These are phyloP conservation scores for Fistulina hepatica DNA, from an alignment of 1,284 basidiomycete species.

Conservation along the genomic window DNA sequence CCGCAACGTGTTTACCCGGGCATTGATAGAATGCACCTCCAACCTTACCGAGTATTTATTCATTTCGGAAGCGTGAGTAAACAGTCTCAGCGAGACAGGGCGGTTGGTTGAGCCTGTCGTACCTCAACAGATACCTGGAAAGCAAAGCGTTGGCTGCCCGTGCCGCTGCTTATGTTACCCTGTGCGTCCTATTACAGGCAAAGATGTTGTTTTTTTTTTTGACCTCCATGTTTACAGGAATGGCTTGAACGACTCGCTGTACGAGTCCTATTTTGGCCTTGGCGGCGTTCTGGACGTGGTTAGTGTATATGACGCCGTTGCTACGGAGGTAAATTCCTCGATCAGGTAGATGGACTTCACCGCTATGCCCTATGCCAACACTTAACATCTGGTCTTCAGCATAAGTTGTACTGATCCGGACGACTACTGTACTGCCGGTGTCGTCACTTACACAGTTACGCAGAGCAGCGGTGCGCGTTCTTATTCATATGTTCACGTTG, in stretches of 20 bases:
- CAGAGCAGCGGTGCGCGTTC: constrained; percentile 26
- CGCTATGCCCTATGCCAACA: too few species aligned
- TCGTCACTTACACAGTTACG: constrained; percentile 30
- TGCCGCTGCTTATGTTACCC: constrained; percentile 23
- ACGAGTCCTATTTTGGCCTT: constrained; percentile 25
- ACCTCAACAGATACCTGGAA: constrained; percentile 30
- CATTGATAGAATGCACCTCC: too few species aligned
- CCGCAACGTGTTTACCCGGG: constrained; percentile 19
- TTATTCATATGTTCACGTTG: neutral
- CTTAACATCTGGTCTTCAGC: neutral
- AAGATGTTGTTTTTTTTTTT: too few species aligned
- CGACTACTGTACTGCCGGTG: constrained; percentile 24
- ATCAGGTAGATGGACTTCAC: constrained; percentile 24
- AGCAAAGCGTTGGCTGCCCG: constrained; percentile 24
- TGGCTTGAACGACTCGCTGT: constrained; percentile 24
- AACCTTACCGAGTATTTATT: too few species aligned
- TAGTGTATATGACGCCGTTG: constrained; percentile 23
- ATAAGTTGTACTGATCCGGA: constrained; percentile 25
- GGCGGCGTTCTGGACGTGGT: constrained; percentile 23
- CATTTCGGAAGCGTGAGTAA: constrained; percentile 25
- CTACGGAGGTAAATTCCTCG: constrained; percentile 23
- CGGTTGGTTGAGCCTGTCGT: constrained; percentile 18
- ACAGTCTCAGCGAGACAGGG: constrained; percentile 25
- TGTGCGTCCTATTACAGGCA: too few species aligned
- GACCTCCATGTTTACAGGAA: too few species aligned